phyloP scores from a whole-genome alignment of 768 basidiomycete species.

The Lentinula raphanica region DNA sequence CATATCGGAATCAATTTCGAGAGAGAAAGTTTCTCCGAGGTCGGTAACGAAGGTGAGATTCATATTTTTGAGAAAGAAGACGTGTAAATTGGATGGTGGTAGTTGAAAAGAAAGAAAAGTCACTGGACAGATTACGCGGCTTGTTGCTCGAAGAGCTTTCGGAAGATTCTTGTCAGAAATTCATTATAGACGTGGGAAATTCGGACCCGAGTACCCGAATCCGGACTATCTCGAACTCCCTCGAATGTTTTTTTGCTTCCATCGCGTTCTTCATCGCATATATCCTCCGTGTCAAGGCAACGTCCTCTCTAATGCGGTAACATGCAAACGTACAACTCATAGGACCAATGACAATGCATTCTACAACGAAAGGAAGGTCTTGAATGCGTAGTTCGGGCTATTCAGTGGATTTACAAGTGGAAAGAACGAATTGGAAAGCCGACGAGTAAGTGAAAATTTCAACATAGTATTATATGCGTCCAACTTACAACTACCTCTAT shows the following conservation, averaged over 20 bases:
- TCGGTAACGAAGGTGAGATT: slow-evolving; percentile 70
- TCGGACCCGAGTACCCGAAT: neutral
- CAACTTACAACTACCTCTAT: too few species aligned
- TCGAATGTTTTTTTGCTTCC: neutral
- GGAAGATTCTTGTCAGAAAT: slow-evolving; percentile 1
- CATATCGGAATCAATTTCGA: slow-evolving; percentile 90
- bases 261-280: too few species aligned
- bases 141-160: neutral
- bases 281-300: too few species aligned
- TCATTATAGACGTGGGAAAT: neutral
- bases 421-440: too few species aligned
- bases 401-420: too few species aligned
- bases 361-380: too few species aligned
- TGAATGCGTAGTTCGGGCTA: too few species aligned
- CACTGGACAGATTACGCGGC: neutral
- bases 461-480: too few species aligned
- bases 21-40: slow-evolving; percentile 50
- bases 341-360: too few species aligned
- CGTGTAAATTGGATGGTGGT: neutral
- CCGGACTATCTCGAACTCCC: neutral
- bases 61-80: slow-evolving; percentile 34
- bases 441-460: too few species aligned
- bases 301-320: too few species aligned
- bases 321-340: too few species aligned
- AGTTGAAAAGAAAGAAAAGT: neutral